Percentiles rank a stretch among this genome's conserved stretches.
Evolutionary conservation across 2,329 filamentous ascomycete species (phyloP).

Genomic region (Aotearoamyces nothofagi): DNA sequence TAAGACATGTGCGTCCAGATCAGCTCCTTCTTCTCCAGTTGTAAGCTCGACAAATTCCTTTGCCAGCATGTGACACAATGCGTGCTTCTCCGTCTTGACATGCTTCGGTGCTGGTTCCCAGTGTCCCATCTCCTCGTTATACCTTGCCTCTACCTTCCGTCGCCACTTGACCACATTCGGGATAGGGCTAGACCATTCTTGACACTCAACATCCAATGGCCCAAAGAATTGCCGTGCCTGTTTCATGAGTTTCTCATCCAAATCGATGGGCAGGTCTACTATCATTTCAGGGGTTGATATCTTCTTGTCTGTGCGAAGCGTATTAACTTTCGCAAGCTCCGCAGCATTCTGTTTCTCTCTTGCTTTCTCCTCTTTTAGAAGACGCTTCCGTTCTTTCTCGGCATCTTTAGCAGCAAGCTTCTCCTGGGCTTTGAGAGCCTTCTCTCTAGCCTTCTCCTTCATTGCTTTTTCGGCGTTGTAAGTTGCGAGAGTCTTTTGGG

Average conservation of each 20-base stretch:
- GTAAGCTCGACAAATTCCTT: slow-evolving; percentile 50
- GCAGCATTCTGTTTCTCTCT: slow-evolving; percentile 47
- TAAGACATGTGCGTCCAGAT: slow-evolving; percentile 42
- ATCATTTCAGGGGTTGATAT: slow-evolving; percentile 65
- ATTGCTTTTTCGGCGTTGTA: slow-evolving; percentile 7
- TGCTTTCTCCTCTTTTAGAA: slow-evolving; percentile 44
- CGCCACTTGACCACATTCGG: slow-evolving; percentile 36
- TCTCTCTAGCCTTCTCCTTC: slow-evolving; percentile 8
- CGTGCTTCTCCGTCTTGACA: slow-evolving; percentile 30
- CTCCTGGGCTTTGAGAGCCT: slow-evolving; percentile 7
- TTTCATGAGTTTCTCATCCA: slow-evolving; percentile 30
- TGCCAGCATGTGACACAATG: slow-evolving; percentile 42
- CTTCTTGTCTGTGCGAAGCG: slow-evolving; percentile 57
- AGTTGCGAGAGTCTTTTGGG: slow-evolving; percentile 3
- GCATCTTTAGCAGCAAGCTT: slow-evolving; percentile 12
- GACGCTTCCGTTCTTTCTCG: slow-evolving; percentile 38
- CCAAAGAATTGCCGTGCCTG: slow-evolving; percentile 35
- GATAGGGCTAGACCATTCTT: slow-evolving; percentile 28
- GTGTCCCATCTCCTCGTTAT: slow-evolving; percentile 27
- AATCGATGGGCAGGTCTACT: slow-evolving; percentile 44
- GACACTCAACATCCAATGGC: slow-evolving; percentile 31
- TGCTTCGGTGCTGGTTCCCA: slow-evolving; percentile 31
- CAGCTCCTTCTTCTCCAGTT: slow-evolving; percentile 27
- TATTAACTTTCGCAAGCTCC: slow-evolving; percentile 60
- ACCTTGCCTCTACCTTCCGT: slow-evolving; percentile 31